Conservation (phyloP, 805 yeast genomes). For the Candida yuanshanica region DNA sequence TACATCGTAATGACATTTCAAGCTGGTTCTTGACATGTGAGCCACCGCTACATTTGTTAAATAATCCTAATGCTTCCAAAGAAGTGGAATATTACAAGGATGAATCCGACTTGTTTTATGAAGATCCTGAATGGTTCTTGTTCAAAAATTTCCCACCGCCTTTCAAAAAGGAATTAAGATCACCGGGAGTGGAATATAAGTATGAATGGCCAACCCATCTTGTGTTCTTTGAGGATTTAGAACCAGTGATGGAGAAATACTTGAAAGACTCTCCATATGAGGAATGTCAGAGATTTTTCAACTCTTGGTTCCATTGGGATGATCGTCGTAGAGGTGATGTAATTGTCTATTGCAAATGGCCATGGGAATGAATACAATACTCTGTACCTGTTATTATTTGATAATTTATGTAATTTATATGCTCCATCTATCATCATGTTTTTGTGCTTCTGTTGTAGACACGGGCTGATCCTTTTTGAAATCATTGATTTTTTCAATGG, state of each 20-base stretch:
- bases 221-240: conserved; percentile 64
- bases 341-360: conserved; percentile 48
- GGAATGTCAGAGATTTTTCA: conserved; percentile 57
- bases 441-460: background rate
- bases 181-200: conserved; percentile 25
- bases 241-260: conserved; percentile 35
- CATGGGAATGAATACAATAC: conserved; percentile 27
- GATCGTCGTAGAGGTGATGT: conserved; percentile 72
- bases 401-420: conserved; percentile 3
- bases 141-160: conserved; percentile 43
- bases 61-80: conserved; percentile 22
- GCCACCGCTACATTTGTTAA: conserved; percentile 59
- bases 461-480: background rate
- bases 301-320: conserved; percentile 85
- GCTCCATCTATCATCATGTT: conserved; percentile 14
- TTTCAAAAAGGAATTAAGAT: conserved; percentile 16
- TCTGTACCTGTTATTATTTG: background rate
- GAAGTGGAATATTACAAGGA: conserved; percentile 56
- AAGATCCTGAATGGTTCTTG: conserved; percentile 56
- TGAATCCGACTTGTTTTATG: conserved; percentile 82
- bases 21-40: conserved; percentile 87
- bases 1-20: conserved; percentile 51
- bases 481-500: conserved; percentile 11
- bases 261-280: conserved; percentile 38
- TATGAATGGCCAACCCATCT: conserved; percentile 69